Base-by-base conservation (phyloP, 306 rosid genomes). In the Styphnolobium japonicum region DNA sequence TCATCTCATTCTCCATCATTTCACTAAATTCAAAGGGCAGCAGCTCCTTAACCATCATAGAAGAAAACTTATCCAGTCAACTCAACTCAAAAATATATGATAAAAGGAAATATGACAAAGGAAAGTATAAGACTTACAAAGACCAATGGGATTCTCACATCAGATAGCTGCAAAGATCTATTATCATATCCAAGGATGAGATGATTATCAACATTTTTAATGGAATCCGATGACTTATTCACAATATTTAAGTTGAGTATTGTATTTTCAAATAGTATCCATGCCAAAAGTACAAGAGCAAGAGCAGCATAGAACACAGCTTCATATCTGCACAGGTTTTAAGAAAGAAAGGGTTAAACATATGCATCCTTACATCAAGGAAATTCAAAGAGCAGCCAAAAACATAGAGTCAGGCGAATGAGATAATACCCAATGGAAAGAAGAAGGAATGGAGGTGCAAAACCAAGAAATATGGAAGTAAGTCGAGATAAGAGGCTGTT, bases 361-460 rank as follows among this genome's bases (percentile, higher is more conserved):
- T 72, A 18, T 19, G 33, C 40, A 49, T 56, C 57, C 57, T 71
- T 14, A 57, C 14, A 61, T 45, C 27, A 62, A 79, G 45, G 7
- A 60, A 25, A 67, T 43, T 42, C 46, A 62, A 60, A 73, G 14
- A 76, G 64, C 12, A 80, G 14, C 5, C 10, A 48, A 78, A 21
- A 46, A 77, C 75, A 67, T 9, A 58, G 42, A 43, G n/a, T 65
- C 72, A 10, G 31, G 73, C 52, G 23, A 72, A 80, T 34, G 70
- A 58, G 79, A 75, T 16, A 75, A 21, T 91, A 93, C 98, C 98
- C 98, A 55, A 93, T 93, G 80, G 98, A 93, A 53, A 93, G 91
- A 76, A 93, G 94, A 84, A 93, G 97, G 88, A 93, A 93, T 37
- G 94, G 71, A 67, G 97, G 97, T 0, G 98, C 97, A 85, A 91